These are phyloP conservation scores for Sutorius australiensis DNA, from an alignment of 768 basidiomycete genomes.

Conservation along the genomic window DNA sequence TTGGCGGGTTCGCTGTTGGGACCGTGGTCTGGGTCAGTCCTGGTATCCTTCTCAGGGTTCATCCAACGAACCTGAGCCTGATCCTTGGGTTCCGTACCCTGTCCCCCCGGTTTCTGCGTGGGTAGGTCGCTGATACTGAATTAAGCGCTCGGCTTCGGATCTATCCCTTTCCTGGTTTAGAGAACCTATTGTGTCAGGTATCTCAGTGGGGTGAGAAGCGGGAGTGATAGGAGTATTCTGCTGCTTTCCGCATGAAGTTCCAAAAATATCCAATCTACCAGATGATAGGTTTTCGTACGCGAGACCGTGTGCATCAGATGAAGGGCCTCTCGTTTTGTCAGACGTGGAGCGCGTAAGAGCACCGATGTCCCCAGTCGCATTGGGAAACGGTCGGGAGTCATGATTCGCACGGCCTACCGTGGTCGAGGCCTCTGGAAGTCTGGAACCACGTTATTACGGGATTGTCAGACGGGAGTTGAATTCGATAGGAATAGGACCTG, in stretches of 20 bases:
- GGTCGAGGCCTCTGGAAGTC: background rate
- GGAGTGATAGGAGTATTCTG: background rate
- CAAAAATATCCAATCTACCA: background rate
- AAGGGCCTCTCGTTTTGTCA: background rate
- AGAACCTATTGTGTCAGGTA: background rate
- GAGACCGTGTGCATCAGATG: background rate
- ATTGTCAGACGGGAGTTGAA: slow-evolving; percentile 1
- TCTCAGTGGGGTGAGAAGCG: slow-evolving; percentile 8
- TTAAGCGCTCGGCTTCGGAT: background rate
- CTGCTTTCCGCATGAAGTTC: background rate
- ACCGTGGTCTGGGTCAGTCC: background rate
- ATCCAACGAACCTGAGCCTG: slow-evolving; percentile 7
- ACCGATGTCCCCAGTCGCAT: slow-evolving; percentile 1
- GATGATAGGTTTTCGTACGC: slow-evolving; percentile 3
- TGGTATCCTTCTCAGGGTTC: slow-evolving; percentile 1
- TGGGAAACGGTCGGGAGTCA: background rate
- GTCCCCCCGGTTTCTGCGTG: slow-evolving; percentile 2
- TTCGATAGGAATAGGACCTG: background rate
- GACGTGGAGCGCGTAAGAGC: slow-evolving; percentile 9
- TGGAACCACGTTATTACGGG: background rate
- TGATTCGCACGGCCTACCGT: background rate
- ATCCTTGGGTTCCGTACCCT: slow-evolving; percentile 16
- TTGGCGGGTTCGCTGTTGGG: background rate
- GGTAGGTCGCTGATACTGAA: slow-evolving; percentile 5
- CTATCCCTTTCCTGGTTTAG: slow-evolving; percentile 3